Evolutionary conservation across 2,329 filamentous ascomycete genomes (phyloP), one percentile per base, ranked within the genome.

Genomic region (Teratosphaeria pseudoeucalypti): DNA sequence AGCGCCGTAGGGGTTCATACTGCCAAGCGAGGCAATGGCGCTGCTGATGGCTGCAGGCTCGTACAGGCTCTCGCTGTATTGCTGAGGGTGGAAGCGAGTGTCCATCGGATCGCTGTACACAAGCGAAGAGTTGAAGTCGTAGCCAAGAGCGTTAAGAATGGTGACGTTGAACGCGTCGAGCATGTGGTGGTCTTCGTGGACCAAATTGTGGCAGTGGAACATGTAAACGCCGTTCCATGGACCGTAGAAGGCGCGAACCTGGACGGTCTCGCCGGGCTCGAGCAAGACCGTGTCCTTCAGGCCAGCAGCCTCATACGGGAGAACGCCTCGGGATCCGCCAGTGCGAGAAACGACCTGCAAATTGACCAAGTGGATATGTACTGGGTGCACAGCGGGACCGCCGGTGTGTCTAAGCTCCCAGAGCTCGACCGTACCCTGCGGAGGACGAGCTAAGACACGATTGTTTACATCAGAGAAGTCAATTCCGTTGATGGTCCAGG

Each of bases 241-340:
- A 2, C 76, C 76, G 64, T 79, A 82, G 64, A 77, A 73, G 1
- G 80, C 81, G 49, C 80, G 74, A 0, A 82, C 79, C 6, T 74
- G 72, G 12, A 81, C 78, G 0, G 71, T 77, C 70, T 85, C 82
- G 19, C 77, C 76, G 0, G 70, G 71, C 10, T 76, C 79, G 1
- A 85, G 73, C 75, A 81, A 80, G 1, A 84, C 81, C 1, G 83
- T 79, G 63, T 85, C 82, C 68, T 85, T 84, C 19, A 83, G 75
- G 0, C 79, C 82, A 0, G 75, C 77, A 1, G 73, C 71, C 70
- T 85, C 82, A 63, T 85, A 85, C 0, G 79, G 75, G 61, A 75
- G 65, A 4, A 84, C 76, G 12, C 65, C 67, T 2, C 76, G 73
- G 19, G 74, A 70, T 10, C 76, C 76, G 3, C 79, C 78, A 0